Evolutionary conservation across 306 rosid genomes (phyloP).

Genomic region (Cucurbita maxima): DNA sequence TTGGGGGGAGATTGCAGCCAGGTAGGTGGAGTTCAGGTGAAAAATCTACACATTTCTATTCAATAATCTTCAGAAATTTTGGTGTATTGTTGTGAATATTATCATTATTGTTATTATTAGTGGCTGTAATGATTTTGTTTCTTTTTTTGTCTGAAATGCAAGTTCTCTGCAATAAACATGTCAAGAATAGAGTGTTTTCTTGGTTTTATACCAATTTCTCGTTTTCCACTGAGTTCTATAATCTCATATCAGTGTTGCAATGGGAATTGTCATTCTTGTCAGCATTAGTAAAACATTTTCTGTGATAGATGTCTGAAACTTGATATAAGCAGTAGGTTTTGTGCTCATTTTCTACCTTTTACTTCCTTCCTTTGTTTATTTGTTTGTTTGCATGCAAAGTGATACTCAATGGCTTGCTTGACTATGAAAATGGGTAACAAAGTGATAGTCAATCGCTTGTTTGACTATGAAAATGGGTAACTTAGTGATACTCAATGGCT

Average conservation of each 20-base stretch:
- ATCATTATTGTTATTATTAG: neutral
- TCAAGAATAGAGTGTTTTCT: slow-evolving; percentile 2
- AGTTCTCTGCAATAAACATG: neutral
- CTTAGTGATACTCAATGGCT: neutral
- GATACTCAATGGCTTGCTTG: neutral
- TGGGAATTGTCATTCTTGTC: slow-evolving; percentile 3
- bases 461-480: neutral
- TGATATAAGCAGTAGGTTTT: neutral
- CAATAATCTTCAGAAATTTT: slow-evolving; percentile 6
- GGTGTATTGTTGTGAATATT: slow-evolving; percentile 8
- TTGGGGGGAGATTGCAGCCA: neutral
- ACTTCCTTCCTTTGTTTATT: neutral
- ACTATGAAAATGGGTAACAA: neutral
- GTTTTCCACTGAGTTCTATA: neutral
- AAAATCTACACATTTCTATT: slow-evolving; percentile 7
- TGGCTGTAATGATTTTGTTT: slow-evolving; percentile 1
- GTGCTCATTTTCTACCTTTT: neutral
- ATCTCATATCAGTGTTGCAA: neutral
- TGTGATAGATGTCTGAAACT: neutral
- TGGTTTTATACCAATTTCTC: neutral
- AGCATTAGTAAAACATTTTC: neutral
- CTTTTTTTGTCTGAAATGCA: neutral
- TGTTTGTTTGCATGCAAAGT: slow-evolving; percentile 1
- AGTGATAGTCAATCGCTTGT: neutral
- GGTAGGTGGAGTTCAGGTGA: slow-evolving; percentile 8